Evolutionary conservation across 768 basidiomycete species (phyloP).

Genomic region (Agaricus subrufescens): DNA sequence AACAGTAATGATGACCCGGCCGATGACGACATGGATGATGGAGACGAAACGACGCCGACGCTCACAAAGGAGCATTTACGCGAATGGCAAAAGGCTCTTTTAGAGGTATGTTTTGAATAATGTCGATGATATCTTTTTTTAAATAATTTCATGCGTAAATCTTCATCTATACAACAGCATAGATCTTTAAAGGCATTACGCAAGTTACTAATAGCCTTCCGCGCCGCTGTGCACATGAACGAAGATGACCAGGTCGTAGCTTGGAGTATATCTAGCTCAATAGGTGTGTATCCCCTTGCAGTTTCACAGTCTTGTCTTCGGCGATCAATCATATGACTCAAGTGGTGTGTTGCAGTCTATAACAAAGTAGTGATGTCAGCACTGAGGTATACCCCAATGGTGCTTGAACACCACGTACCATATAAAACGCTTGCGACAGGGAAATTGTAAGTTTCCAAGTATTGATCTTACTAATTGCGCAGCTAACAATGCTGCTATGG

Average conservation of each 20-base stretch:
- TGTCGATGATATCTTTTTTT: not conserved
- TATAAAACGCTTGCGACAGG: slow-evolving; percentile 80
- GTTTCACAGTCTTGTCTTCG: not conserved
- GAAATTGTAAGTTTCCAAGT: slow-evolving; percentile 62
- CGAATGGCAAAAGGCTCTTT: slow-evolving; percentile 84
- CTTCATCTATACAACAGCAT: slow-evolving; percentile 45
- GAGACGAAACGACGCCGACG: slow-evolving; percentile 47
- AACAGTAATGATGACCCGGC: slow-evolving; percentile 37
- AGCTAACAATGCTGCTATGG: not conserved
- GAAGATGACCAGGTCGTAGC: slow-evolving; percentile 75
- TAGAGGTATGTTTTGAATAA: slow-evolving; percentile 53
- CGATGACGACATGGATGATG: slow-evolving; percentile 41
- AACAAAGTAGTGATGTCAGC: slow-evolving; percentile 87
- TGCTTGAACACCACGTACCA: slow-evolving; percentile 83
- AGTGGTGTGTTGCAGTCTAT: slow-evolving; percentile 57
- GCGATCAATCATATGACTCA: slow-evolving; percentile 8
- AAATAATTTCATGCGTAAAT: not conserved
- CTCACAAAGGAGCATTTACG: slow-evolving; percentile 68
- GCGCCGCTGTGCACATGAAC: slow-evolving; percentile 86
- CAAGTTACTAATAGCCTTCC: slow-evolving; percentile 85
- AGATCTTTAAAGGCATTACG: slow-evolving; percentile 80
- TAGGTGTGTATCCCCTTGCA: slow-evolving; percentile 41
- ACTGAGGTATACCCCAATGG: slow-evolving; percentile 85
- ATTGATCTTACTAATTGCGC: slow-evolving; percentile 2
- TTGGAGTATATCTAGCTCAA: slow-evolving; percentile 82